Percentiles rank a stretch among this genome's conserved stretches.
Evolutionary conservation across 1,139 yeast genomes (phyloP).

Genomic region (Saccharomyces hybrid): DNA sequence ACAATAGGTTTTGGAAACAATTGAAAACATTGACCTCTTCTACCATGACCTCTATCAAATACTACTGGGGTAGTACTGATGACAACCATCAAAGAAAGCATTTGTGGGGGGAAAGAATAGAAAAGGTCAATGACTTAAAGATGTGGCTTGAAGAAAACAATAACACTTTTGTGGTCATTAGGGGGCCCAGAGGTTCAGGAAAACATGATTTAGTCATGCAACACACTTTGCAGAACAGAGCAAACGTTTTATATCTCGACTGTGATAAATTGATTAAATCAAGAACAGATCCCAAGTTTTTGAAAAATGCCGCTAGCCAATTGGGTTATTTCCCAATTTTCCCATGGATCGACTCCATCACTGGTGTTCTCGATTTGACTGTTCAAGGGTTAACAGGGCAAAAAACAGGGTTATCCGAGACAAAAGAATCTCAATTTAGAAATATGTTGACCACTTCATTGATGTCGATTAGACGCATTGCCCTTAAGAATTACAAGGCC

Average conservation of each 20-base stretch:
- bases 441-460: constrained; percentile 70
- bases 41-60: constrained; percentile 36
- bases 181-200: constrained; percentile 94
- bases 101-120: constrained; percentile 66
- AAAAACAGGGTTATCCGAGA: constrained; percentile 82
- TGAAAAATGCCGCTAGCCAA: constrained; percentile 62
- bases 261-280: constrained; percentile 70
- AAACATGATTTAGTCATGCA: constrained; percentile 73
- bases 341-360: constrained; percentile 80
- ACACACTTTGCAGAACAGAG: constrained; percentile 50
- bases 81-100: constrained; percentile 34
- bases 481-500: constrained; percentile 40
- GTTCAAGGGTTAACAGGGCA: constrained; percentile 92
- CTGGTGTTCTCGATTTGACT: constrained; percentile 74
- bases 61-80: constrained; percentile 33
- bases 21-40: constrained; percentile 32
- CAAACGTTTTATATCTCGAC: constrained; percentile 61
- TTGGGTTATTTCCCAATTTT: constrained; percentile 90
- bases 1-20: constrained; percentile 31
- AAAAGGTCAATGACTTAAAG: constrained; percentile 57
- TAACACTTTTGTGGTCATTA: constrained; percentile 83
- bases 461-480: constrained; percentile 64
- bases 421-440: constrained; percentile 74
- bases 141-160: constrained; percentile 72
- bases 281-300: constrained; percentile 61